Evolutionary conservation across 176 grass and related monocot species (phyloP), one percentile per base, ranked within the genome.

Genomic region (Chloris gayana): DNA sequence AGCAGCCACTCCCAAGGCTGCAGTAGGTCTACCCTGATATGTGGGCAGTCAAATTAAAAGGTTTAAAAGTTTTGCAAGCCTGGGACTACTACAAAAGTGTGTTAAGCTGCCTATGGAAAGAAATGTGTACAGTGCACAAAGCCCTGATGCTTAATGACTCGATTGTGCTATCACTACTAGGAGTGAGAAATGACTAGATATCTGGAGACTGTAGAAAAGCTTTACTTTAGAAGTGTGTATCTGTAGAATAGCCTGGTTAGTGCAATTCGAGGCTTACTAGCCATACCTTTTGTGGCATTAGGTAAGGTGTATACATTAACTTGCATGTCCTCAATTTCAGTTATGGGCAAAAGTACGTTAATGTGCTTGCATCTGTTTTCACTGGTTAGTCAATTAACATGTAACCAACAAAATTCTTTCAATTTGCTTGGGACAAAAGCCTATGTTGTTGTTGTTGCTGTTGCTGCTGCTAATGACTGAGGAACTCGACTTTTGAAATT

Each of bases 21-120:
- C 13, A 8, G 46, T 79, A 67, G 30, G 63, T 67, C 45, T 79
- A 39, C 47, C 4, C 27, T 21, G 63, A 79, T 78, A 51, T 51
- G 34, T 79, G 14, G 13, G 32, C 32, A 79, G 3, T 29, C 45
- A 51, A 50, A 49, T 79, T 68, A 17, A 8, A 29, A 27, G 45
- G 32, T 56, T 78, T 56, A 34, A 21, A 6, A 9, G 33, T 69
- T 80, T 26, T 9, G 9, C 34, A 56, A 24, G 50, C 46, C 32
- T 69, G 17, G 22, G 39, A 69, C 47, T 39, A n/a, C 26, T 29
- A 69, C 2, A 37, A 56, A 80, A 9, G 22, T 69, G 46, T 80
- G n/a, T 69, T 27, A 67, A 22, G 1, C 21, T 12, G 46, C 30
- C 12, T 0, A 67, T 53, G 35, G 0, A 78, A 53, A 67, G 13